Conservation (phyloP, 495 filamentous ascomycete genomes). For the Penicillium parvum region DNA sequence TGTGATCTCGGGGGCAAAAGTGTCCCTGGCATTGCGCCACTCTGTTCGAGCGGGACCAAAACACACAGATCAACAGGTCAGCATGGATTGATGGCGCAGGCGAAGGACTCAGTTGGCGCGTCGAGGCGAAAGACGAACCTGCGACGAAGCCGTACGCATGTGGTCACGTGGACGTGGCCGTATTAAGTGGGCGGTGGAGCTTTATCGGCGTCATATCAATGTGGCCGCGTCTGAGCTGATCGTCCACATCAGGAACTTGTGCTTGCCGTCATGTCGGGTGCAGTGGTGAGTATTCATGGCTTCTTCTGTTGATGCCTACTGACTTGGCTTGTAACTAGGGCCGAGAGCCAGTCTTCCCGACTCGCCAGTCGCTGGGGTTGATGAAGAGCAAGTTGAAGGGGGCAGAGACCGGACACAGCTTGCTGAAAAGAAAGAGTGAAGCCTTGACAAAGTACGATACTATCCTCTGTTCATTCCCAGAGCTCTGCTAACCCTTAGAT, state of each 20-base stretch:
- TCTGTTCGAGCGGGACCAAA: slow-evolving; percentile 40
- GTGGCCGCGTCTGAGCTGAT: slow-evolving; percentile 22
- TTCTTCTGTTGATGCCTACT: neutral
- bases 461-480: slow-evolving; percentile 9
- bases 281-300: slow-evolving; percentile 42
- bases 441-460: slow-evolving; percentile 88
- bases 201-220: slow-evolving; percentile 33
- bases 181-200: slow-evolving; percentile 27
- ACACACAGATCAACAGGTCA: slow-evolving; percentile 32
- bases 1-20: slow-evolving; percentile 53
- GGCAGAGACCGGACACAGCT: slow-evolving; percentile 80
- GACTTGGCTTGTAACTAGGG: slow-evolving; percentile 23
- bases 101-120: slow-evolving; percentile 27
- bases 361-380: slow-evolving; percentile 88
- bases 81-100: slow-evolving; percentile 23
- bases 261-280: slow-evolving; percentile 50
- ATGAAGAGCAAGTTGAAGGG: slow-evolving; percentile 99
- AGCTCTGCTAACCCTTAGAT: slow-evolving; percentile 8
- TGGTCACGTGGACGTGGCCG: slow-evolving; percentile 27
- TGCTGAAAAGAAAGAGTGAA: slow-evolving; percentile 91
- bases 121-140: slow-evolving; percentile 20
- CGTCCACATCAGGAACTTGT: slow-evolving; percentile 12
- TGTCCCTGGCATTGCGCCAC: slow-evolving; percentile 58
- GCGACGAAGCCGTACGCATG: slow-evolving; percentile 29
- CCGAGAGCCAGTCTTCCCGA: slow-evolving; percentile 92